Conservation (phyloP, 306 rosid genomes). For the Castanopsis chinensis region DNA sequence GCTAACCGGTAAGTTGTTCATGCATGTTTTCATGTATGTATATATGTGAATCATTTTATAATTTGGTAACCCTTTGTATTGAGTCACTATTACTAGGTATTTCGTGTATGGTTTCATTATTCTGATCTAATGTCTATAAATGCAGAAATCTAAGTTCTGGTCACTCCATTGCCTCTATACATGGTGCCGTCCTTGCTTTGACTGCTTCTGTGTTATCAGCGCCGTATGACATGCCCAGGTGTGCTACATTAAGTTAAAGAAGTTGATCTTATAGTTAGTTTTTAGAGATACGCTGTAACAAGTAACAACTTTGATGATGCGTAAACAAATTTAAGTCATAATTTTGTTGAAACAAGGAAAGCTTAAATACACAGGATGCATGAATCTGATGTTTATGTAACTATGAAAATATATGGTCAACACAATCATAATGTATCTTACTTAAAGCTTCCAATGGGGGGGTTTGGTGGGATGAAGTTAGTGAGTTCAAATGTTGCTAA, state of each 20-base stretch:
- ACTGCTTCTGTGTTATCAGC: constrained; percentile 89
- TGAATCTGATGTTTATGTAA: not conserved
- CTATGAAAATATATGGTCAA: not conserved
- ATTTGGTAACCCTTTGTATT: not conserved
- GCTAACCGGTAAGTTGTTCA: not conserved
- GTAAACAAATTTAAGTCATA: too few species aligned
- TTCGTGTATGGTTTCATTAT: not conserved
- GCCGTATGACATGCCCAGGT: constrained; percentile 98
- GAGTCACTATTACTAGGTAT: not conserved
- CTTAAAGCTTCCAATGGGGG: not conserved
- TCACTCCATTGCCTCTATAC: constrained; percentile 70
- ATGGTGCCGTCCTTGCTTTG: constrained; percentile 94
- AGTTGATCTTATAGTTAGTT: not conserved
- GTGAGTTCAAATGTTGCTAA: not conserved
- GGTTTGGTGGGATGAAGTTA: not conserved
- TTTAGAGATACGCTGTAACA: not conserved
- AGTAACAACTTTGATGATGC: not conserved
- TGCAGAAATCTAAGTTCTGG: constrained; percentile 71
- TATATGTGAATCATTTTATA: not conserved
- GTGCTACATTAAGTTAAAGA: constrained; percentile 20
- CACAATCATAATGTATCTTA: not conserved
- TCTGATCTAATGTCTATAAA: constrained; percentile 15
- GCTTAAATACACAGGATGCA: too few species aligned
- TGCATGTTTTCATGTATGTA: not conserved
- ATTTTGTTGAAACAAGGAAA: too few species aligned